Conservation (phyloP, 306 rosid genomes). For the Gastrolobium villosum region DNA sequence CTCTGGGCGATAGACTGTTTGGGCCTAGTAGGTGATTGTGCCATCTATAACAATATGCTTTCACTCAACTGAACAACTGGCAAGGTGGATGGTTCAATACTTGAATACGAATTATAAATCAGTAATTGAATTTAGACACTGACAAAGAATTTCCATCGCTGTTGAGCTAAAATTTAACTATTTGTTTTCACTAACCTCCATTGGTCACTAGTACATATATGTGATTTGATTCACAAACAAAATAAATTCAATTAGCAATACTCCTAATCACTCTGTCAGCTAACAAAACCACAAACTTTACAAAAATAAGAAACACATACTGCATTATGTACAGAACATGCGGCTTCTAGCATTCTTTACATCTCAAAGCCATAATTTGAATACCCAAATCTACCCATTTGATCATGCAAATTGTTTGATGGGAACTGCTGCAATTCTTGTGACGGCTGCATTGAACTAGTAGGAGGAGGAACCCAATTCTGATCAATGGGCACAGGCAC, state of each 20-base stretch:
- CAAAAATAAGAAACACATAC: constrained; percentile 43
- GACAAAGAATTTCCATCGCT: constrained; percentile 50
- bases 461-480: constrained; percentile 65
- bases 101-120: neutral
- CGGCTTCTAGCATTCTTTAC: constrained; percentile 29
- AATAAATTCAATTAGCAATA: constrained; percentile 43
- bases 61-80: neutral
- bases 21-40: no score
- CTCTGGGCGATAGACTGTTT: no score
- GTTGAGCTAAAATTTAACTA: constrained; percentile 44
- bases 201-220: neutral
- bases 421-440: constrained; percentile 53
- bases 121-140: constrained; percentile 17
- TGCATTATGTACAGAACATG: constrained; percentile 33
- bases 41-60: no score
- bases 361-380: constrained; percentile 48
- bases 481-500: constrained; percentile 57
- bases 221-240: constrained; percentile 39
- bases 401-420: constrained; percentile 37
- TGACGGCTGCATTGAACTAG: constrained; percentile 47
- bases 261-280: constrained; percentile 40
- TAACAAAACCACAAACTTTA: constrained; percentile 48
- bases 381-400: constrained; percentile 54
- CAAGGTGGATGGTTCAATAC: neutral
- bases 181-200: constrained; percentile 37